A percentile compares a stretch with the other conserved stretches of the same genome.
phyloP scores from a whole-genome alignment of 192 early-diverging fungal species.

The Coemansia sp. region DNA sequence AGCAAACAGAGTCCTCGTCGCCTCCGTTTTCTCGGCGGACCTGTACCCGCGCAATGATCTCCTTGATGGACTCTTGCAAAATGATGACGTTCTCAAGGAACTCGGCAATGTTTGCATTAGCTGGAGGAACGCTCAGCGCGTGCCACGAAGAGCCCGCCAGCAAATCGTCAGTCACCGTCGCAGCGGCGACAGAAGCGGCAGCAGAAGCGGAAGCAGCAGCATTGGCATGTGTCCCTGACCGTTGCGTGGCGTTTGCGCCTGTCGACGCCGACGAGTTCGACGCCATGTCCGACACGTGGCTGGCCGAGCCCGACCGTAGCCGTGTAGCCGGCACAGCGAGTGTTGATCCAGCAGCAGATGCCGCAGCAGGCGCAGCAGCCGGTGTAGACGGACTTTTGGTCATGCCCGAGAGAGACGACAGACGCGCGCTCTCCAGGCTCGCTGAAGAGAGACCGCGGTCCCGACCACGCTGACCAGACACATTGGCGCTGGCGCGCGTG shows the following conservation, averaged over 20 bases:
- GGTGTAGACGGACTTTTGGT: too few species aligned
- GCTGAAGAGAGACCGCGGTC: constrained; percentile 52
- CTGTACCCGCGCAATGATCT: constrained; percentile 79
- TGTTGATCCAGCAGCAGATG: too few species aligned
- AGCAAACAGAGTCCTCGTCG: constrained; percentile 56
- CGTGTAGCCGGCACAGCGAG: constrained; percentile 6
- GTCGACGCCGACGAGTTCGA: constrained; percentile 20
- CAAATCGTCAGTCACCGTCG: constrained; percentile 7
- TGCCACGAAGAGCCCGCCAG: constrained; percentile 21
- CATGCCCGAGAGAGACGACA: neutral
- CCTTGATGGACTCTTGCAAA: constrained; percentile 89
- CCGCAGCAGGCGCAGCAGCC: too few species aligned
- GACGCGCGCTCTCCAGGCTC: constrained; percentile 34
- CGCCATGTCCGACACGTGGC: constrained; percentile 25
- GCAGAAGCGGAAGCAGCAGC: neutral
- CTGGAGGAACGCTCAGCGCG: constrained; percentile 35
- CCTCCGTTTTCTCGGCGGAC: constrained; percentile 72
- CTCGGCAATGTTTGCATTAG: constrained; percentile 44
- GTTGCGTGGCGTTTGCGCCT: neutral
- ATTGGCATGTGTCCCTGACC: constrained; percentile 3
- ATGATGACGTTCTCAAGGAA: constrained; percentile 89
- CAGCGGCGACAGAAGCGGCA: too few species aligned
- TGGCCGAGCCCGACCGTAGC: constrained; percentile 23
- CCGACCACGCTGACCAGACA: constrained; percentile 6
- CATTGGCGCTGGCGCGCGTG: neutral